These are phyloP conservation scores for Aspergillus bridgeri DNA, from an alignment of 495 filamentous ascomycete species.

Conservation along the genomic window DNA sequence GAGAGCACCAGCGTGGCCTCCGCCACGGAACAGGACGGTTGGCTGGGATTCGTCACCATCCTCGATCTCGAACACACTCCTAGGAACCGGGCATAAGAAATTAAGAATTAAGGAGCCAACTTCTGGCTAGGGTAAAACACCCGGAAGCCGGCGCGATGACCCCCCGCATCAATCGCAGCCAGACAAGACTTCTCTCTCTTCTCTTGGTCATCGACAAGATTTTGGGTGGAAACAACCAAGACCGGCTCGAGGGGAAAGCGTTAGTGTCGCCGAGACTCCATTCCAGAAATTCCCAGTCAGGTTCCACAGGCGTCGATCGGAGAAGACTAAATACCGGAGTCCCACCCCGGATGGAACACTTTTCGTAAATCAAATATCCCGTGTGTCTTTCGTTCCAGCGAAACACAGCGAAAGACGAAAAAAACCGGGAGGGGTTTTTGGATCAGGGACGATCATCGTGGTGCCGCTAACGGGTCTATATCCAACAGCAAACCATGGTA, in stretches of 20 bases:
- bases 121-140: neutral
- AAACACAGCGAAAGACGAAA: neutral
- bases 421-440: neutral
- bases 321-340: conserved; percentile 2
- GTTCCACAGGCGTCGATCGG: neutral
- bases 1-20: neutral
- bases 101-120: too few relatives aligned
- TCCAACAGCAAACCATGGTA: neutral
- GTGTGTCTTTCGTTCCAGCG: neutral
- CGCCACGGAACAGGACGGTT: conserved; percentile 6
- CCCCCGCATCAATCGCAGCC: neutral
- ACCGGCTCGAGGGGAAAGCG: neutral
- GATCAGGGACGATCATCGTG: neutral
- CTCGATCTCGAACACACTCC: neutral
- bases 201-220: neutral
- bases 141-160: neutral
- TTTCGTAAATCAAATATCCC: conserved; percentile 4
- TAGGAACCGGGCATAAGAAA: neutral
- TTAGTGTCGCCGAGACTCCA: conserved; percentile 3
- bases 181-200: conserved; percentile 6
- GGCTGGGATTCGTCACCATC: neutral
- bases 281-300: neutral
- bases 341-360: neutral
- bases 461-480: neutral
- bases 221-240: neutral